A percentile compares a stretch with the other conserved stretches of the same genome.
phyloP scores from a whole-genome alignment of 225 moss, liverwort and hornwort genomes.

The Physcomitrium patens region DNA sequence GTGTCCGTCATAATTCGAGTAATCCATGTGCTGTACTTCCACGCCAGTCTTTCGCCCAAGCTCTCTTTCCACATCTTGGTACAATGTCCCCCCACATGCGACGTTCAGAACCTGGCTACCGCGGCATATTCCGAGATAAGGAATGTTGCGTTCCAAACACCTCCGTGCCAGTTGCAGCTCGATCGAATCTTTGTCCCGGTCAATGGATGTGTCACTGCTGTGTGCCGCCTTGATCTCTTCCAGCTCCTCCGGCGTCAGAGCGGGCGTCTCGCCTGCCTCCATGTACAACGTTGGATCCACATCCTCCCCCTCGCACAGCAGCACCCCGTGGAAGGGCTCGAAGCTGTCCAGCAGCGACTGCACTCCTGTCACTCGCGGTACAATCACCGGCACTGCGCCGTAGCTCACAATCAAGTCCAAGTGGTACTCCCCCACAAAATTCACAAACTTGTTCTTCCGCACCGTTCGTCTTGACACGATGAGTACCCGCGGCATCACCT shows the following conservation, averaged over 20 bases:
- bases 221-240: slow-evolving; percentile 75
- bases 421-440: slow-evolving; percentile 98
- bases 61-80: slow-evolving; percentile 94
- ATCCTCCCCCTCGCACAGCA: slow-evolving; percentile 97
- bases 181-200: slow-evolving; percentile 92
- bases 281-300: slow-evolving; percentile 80
- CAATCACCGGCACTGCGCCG: slow-evolving; percentile 94
- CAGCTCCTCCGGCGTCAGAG: slow-evolving; percentile 71
- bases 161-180: slow-evolving; percentile 96
- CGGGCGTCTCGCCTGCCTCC: slow-evolving; percentile 80
- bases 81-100: slow-evolving; percentile 88
- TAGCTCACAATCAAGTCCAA: slow-evolving; percentile 92
- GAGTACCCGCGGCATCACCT: slow-evolving; percentile 87
- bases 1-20: slow-evolving; percentile 91
- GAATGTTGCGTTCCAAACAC: slow-evolving; percentile 95
- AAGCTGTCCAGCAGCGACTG: slow-evolving; percentile 87
- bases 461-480: slow-evolving; percentile 94
- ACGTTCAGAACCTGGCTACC: slow-evolving; percentile 93
- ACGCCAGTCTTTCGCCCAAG: slow-evolving; percentile 66
- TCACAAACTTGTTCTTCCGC: slow-evolving; percentile 98
- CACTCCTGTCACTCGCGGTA: slow-evolving; percentile 89
- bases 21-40: slow-evolving; percentile 74
- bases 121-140: slow-evolving; percentile 91
- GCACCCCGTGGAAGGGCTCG: slow-evolving; percentile 99
- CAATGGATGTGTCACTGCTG: slow-evolving; percentile 87